phyloP scores from a whole-genome alignment of 2,329 filamentous ascomycete species.

The Triangularia setosa region DNA sequence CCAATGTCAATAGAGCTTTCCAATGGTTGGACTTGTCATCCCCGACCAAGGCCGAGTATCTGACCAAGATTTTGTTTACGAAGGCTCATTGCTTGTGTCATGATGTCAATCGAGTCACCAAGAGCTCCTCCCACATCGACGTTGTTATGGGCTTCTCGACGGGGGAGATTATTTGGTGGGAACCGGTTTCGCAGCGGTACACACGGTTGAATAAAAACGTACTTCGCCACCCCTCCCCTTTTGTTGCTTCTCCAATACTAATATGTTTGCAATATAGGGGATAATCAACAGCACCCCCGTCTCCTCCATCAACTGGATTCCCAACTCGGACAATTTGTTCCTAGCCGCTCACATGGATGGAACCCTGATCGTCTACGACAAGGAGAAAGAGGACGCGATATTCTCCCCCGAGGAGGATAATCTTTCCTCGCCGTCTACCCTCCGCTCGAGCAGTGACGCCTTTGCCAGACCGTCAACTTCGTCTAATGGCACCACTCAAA shows the following conservation, averaged over 20 bases:
- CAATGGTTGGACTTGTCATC: conserved; percentile 93
- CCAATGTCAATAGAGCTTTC: conserved; percentile 91
- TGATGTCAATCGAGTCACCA: conserved; percentile 82
- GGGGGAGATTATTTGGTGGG: conserved; percentile 97
- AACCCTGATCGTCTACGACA: conserved; percentile 89
- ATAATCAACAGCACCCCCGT: conserved; percentile 83
- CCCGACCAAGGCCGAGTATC: conserved; percentile 68
- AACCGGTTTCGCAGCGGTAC: conserved; percentile 94
- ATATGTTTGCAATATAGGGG: conserved; percentile 40
- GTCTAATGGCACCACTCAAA: not conserved
- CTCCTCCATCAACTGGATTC: conserved; percentile 87
- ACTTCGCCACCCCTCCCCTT: not conserved
- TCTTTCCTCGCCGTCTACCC: conserved; percentile 42
- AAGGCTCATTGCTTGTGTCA: conserved; percentile 95
- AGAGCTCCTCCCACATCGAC: conserved; percentile 75
- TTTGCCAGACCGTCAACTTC: conserved; percentile 17
- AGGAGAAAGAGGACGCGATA: conserved; percentile 85
- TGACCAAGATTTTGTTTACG: conserved; percentile 95
- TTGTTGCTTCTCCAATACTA: not conserved
- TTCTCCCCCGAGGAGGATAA: conserved; percentile 63
- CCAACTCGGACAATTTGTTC: conserved; percentile 89
- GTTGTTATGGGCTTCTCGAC: conserved; percentile 94
- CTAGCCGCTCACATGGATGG: conserved; percentile 91
- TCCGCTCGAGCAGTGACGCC: conserved; percentile 46
- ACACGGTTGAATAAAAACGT: conserved; percentile 89